phyloP scores from a whole-genome alignment of 306 rosid genomes.

The Mimosa bimucronata region DNA sequence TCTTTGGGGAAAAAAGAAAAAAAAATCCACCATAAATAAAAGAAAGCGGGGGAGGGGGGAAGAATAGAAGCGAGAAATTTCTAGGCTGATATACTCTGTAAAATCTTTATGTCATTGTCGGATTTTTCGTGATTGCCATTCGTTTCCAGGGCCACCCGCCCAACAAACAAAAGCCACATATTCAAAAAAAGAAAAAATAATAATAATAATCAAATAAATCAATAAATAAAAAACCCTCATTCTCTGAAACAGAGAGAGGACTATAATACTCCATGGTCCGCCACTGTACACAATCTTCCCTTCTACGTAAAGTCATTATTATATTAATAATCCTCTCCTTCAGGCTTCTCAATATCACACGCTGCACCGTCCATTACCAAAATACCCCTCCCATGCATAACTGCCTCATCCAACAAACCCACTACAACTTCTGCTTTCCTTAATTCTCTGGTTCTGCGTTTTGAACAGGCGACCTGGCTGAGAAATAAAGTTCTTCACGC shows the following conservation, averaged over 20 bases:
- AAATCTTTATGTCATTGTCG: constrained; percentile 8
- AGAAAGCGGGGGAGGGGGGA: too few species aligned
- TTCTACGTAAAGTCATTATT: constrained; percentile 58
- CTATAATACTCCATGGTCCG: constrained; percentile 33
- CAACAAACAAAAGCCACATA: constrained; percentile 20
- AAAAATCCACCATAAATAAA: background rate
- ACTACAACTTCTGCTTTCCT: background rate
- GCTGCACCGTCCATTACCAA: constrained; percentile 31
- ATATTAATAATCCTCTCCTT: constrained; percentile 17
- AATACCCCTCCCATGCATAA: constrained; percentile 39
- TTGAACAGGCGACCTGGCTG: too few species aligned
- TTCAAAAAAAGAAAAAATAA: background rate
- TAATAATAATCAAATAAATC: background rate
- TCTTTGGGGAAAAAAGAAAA: too few species aligned
- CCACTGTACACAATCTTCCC: constrained; percentile 56
- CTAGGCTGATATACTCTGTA: background rate
- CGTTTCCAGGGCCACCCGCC: background rate
- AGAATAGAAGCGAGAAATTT: background rate
- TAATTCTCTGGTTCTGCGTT: too few species aligned
- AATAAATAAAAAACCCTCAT: constrained; percentile 8
- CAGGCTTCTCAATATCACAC: constrained; percentile 36
- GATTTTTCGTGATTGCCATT: constrained; percentile 17
- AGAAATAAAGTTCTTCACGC: too few species aligned
- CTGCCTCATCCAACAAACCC: background rate
- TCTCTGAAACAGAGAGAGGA: background rate